Percentiles rank a stretch among this genome's conserved stretches.
phyloP scores from a whole-genome alignment of 108 stramenopile genomes.

The Cylindrotheca fusiformis region DNA sequence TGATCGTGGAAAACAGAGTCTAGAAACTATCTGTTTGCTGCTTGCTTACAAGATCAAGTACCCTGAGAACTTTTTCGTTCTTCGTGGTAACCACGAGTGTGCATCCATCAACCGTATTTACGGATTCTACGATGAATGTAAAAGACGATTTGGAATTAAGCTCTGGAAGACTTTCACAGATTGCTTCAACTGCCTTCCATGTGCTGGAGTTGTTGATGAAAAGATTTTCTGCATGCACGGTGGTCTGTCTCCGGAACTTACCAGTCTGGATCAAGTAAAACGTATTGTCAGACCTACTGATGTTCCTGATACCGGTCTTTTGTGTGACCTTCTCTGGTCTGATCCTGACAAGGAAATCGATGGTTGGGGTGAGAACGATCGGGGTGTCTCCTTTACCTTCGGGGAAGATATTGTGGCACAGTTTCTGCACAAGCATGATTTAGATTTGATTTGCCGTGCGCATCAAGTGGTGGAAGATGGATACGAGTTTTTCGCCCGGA shows the following conservation, averaged over 20 bases:
- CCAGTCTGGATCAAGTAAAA: constrained; percentile 96
- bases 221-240: constrained; percentile 99
- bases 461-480: constrained; percentile 99
- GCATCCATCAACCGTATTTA: constrained; percentile 99
- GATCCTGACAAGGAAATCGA: constrained; percentile 99
- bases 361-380: constrained; percentile 99
- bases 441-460: constrained; percentile 99
- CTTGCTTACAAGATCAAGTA: constrained; percentile 99
- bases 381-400: constrained; percentile 99
- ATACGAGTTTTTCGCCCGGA: constrained; percentile 99
- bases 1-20: constrained; percentile 96
- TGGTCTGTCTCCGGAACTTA: constrained; percentile 94
- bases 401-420: constrained; percentile 99
- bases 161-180: constrained; percentile 99
- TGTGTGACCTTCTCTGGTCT: constrained; percentile 99
- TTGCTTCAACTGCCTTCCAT: constrained; percentile 99
- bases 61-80: constrained; percentile 98
- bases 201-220: constrained; percentile 98
- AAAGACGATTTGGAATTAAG: constrained; percentile 96
- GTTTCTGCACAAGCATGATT: constrained; percentile 96
- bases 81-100: constrained; percentile 99
- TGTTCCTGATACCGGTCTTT: constrained; percentile 98
- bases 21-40: constrained; percentile 98
- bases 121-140: constrained; percentile 99
- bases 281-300: constrained; percentile 96